Base-by-base conservation (phyloP, 2,329 filamentous ascomycete genomes). In the Penicillium sp. region DNA sequence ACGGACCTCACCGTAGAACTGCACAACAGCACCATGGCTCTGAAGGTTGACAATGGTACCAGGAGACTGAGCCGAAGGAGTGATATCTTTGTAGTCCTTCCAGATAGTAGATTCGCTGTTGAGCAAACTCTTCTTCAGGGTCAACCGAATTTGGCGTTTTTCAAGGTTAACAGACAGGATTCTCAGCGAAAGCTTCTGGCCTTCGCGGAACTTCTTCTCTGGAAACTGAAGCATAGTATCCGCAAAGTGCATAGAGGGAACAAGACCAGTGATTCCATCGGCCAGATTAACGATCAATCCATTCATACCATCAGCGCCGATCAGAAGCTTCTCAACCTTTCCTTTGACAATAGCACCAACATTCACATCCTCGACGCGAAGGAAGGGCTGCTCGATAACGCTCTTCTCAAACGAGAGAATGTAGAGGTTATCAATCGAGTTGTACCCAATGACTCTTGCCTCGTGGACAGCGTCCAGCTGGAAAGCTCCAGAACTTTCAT, bases 151-250 rank as follows among this genome's bases (percentile, higher is more conserved):
- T 70, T 92, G 89, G 58, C 88, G 87, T 77, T 89, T 93, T 50
- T 84, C 82, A 2, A 85, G 76, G 68, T 97, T 86, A 17, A 87
- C 89, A 0, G 91, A 96, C 29, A 99, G 78, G 27, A 99, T 90
- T 59, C 93, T 85, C 21, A 90, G 89, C 66, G 90, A 96, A 61
- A 99, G 87, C 52, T 88, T 85, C 74, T 90, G 85, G 1, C 92
- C 92, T 72, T 93, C 90, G 60, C 89, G 86, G 77, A 97, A 99
- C 72, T 97, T 97, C 80, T 93, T 96, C 75, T 99, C 94, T 0
- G 94, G 94, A 68, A 97, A 90, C 70, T 94, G 90, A 25, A 99
- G 81, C 60, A 86, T 86, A 15, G 94, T 84, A 72, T 99, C 96
- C 45, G 94, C 89, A 66, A 99, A 81, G 71, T 99, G 96, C 70